phyloP scores from a whole-genome alignment of 2,329 filamentous ascomycete genomes.

The Ascocoryne sarcoides region DNA sequence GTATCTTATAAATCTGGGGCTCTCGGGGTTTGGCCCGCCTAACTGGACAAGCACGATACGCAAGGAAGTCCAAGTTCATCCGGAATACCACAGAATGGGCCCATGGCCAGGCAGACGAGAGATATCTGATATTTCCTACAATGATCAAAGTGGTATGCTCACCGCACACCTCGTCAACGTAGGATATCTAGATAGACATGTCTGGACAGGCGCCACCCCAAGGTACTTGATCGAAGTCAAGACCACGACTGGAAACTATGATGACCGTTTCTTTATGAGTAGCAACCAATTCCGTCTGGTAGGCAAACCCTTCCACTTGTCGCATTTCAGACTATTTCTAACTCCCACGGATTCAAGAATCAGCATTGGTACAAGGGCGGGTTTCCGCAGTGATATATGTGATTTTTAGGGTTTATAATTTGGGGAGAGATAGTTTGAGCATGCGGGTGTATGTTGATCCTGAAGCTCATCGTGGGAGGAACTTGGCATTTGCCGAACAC shows the following conservation, averaged over 20 bases:
- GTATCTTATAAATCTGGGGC: constrained; percentile 27
- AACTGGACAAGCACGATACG: constrained; percentile 43
- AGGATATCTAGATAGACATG: constrained; percentile 27
- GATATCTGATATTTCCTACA: constrained; percentile 40
- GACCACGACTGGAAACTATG: constrained; percentile 32
- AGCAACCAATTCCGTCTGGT: constrained; percentile 35
- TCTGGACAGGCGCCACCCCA: constrained; percentile 26
- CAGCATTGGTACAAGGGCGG: constrained; percentile 21
- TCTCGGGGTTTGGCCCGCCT: constrained; percentile 29
- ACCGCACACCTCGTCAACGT: constrained; percentile 30
- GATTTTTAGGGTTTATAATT: constrained; percentile 34
- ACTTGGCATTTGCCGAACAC: constrained; percentile 17
- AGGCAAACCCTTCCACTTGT: too few species aligned
- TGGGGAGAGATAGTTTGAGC: constrained; percentile 26
- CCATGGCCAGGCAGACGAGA: constrained; percentile 34
- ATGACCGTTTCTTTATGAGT: constrained; percentile 39
- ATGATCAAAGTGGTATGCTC: constrained; percentile 29
- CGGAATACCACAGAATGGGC: constrained; percentile 32
- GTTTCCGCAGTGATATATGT: constrained; percentile 29
- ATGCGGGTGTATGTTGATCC: constrained; percentile 34
- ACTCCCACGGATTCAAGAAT: constrained; percentile 4
- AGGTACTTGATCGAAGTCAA: constrained; percentile 45
- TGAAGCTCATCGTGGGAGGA: constrained; percentile 19
- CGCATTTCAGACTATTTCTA: background rate
- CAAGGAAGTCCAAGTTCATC: constrained; percentile 31